These are phyloP conservation scores for Plasmodium sp. DNA, from an alignment of 169 alveolate genomes.

Conservation along the genomic window DNA sequence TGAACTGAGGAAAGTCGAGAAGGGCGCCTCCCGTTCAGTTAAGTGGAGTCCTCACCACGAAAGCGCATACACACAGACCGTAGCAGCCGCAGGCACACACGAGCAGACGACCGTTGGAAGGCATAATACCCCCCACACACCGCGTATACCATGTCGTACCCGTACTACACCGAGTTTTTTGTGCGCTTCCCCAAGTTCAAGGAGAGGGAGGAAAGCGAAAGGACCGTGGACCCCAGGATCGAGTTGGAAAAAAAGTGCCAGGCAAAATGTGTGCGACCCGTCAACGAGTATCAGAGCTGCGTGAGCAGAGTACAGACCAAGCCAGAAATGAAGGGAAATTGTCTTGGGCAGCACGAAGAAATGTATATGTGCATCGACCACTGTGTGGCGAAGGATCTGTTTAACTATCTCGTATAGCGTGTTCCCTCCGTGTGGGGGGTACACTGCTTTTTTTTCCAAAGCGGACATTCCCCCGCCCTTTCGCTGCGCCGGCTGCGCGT, in stretches of 20 bases:
- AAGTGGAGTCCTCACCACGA: not conserved
- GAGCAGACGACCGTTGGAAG: not conserved
- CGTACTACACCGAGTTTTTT: constrained; percentile 79
- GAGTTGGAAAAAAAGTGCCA: constrained; percentile 82
- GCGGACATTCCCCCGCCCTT: not conserved
- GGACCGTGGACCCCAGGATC: constrained; percentile 82
- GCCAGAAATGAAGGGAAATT: constrained; percentile 82
- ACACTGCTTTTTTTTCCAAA: not conserved
- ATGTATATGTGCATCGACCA: constrained; percentile 82
- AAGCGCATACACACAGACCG: not conserved
- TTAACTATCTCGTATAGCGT: constrained; percentile 76
- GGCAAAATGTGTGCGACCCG: constrained; percentile 82
- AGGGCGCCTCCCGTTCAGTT: not conserved
- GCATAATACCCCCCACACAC: not conserved
- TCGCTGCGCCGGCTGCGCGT: not conserved
- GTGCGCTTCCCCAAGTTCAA: constrained; percentile 81
- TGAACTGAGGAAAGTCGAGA: not conserved
- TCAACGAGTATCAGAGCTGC: constrained; percentile 81
- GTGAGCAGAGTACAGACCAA: constrained; percentile 80
- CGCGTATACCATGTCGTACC: constrained; percentile 74
- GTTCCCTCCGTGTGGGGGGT: not conserved
- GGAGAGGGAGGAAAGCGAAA: constrained; percentile 77
- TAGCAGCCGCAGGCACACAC: not conserved
- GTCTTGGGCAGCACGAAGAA: constrained; percentile 84
- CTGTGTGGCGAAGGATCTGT: constrained; percentile 81